Conservation (phyloP, 2,329 filamentous ascomycete species). For the Akanthomyces lecanii region DNA sequence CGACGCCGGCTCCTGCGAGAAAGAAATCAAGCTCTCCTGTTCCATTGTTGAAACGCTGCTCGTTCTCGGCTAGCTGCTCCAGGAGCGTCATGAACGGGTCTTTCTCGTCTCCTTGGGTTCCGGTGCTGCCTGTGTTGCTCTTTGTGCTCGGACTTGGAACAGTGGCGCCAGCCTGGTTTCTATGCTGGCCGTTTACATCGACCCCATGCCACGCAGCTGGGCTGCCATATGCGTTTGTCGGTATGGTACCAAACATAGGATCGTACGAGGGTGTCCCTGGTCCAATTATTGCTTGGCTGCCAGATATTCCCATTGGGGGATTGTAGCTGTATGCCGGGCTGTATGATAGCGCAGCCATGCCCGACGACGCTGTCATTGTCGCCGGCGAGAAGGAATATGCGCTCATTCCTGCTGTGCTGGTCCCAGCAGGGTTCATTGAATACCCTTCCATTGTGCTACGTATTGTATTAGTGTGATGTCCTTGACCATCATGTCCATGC, state of each 20-base stretch:
- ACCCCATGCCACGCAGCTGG: constrained; percentile 48
- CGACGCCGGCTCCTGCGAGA: constrained; percentile 36
- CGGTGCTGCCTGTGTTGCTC: constrained; percentile 48
- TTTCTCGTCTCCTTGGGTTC: constrained; percentile 58
- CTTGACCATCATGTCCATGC: not conserved
- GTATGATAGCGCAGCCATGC: constrained; percentile 35
- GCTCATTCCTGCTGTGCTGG: constrained; percentile 23
- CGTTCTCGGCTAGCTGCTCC: constrained; percentile 79
- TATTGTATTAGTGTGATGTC: constrained; percentile 1
- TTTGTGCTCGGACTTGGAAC: constrained; percentile 42
- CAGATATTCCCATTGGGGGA: constrained; percentile 27
- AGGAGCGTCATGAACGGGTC: constrained; percentile 76
- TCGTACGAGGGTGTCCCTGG: constrained; percentile 38
- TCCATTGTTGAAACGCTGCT: constrained; percentile 56
- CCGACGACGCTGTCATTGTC: constrained; percentile 22
- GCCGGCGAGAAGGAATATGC: constrained; percentile 31
- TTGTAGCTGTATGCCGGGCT: constrained; percentile 41
- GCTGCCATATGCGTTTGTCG: constrained; percentile 51
- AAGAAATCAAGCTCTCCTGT: constrained; percentile 78
- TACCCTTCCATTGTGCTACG: constrained; percentile 12
- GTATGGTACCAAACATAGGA: constrained; percentile 55
- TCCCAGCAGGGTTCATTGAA: not conserved
- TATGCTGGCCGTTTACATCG: constrained; percentile 33
- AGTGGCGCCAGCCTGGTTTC: constrained; percentile 36
- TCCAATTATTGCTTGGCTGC: constrained; percentile 25